phyloP scores from a whole-genome alignment of 2,329 filamentous ascomycete species.

The Alternaria alternata region DNA sequence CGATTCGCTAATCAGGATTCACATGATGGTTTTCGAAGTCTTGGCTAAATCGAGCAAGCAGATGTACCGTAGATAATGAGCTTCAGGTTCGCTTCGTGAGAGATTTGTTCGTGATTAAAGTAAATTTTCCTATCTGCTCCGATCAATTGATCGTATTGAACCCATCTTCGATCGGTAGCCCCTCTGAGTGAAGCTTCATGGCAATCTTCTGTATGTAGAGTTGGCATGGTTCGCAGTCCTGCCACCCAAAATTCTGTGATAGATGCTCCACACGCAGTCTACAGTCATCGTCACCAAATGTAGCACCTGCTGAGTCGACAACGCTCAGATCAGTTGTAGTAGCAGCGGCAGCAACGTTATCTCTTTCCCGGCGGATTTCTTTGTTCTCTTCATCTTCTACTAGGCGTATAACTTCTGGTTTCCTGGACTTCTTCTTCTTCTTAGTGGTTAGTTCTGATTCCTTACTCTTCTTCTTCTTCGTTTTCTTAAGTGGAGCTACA shows the following conservation, averaged over 20 bases:
- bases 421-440: too few species aligned
- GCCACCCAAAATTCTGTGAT: neutral
- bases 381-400: neutral
- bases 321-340: neutral
- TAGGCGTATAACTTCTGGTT: fast-evolving
- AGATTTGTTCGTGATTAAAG: fast-evolving
- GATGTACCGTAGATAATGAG: too few species aligned
- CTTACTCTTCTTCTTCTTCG: constrained; percentile 22
- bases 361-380: fast-evolving
- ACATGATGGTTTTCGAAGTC: fast-evolving
- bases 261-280: constrained; percentile 5
- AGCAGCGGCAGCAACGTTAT: neutral
- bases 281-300: neutral
- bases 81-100: fast-evolving
- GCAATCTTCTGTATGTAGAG: constrained; percentile 6
- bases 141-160: neutral
- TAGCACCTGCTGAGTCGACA: neutral
- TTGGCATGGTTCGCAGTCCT: constrained; percentile 4
- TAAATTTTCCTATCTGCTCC: neutral
- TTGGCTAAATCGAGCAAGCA: fast-evolving
- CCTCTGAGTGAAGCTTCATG: neutral
- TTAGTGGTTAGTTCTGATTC: too few species aligned
- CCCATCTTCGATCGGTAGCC: neutral
- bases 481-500: constrained; percentile 16
- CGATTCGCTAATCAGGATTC: too few species aligned